These are phyloP conservation scores for Didymosphaeria variabile DNA, from an alignment of 2,329 filamentous ascomycete genomes.

Conservation along the genomic window DNA sequence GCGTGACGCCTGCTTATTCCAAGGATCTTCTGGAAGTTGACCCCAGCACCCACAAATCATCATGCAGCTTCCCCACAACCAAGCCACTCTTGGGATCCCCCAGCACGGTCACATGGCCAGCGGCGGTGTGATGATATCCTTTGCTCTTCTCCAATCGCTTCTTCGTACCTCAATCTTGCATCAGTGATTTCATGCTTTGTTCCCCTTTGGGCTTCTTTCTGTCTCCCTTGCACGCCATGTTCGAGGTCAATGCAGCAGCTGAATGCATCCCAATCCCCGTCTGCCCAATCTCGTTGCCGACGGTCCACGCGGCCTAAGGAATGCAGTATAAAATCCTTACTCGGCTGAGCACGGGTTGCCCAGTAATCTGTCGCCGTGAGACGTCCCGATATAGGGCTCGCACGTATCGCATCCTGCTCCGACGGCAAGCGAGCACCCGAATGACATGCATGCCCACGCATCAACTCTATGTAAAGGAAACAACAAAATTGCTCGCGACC, in stretches of 20 bases:
- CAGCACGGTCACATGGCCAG: slow-evolving; percentile 40
- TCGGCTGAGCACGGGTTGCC: slow-evolving; percentile 4
- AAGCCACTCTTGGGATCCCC: slow-evolving; percentile 16
- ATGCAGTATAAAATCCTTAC: slow-evolving; percentile 2
- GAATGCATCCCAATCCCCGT: slow-evolving; percentile 1
- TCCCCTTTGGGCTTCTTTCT: slow-evolving; percentile 9
- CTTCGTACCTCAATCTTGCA: slow-evolving; percentile 13
- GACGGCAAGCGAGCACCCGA: slow-evolving; percentile 28
- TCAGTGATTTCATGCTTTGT: slow-evolving; percentile 11
- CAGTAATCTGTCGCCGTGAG: slow-evolving; percentile 5
- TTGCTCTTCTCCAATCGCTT: slow-evolving; percentile 28
- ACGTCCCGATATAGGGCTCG: slow-evolving; percentile 31
- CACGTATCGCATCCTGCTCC: slow-evolving; percentile 34
- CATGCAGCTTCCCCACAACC: slow-evolving; percentile 21
- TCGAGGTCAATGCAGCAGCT: slow-evolving; percentile 2
- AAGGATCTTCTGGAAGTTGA: slow-evolving; percentile 39
- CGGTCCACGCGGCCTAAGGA: slow-evolving; percentile 3
- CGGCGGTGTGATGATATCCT: slow-evolving; percentile 45
- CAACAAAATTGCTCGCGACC: slow-evolving; percentile 9
- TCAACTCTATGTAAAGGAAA: slow-evolving; percentile 3
- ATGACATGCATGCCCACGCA: slow-evolving; percentile 39
- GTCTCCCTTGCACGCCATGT: slow-evolving; percentile 13
- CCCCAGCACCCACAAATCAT: slow-evolving; percentile 41
- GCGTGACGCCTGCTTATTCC: slow-evolving; percentile 36
- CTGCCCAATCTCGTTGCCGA: neutral